These are phyloP conservation scores for Jamesozyma lodderae DNA, from an alignment of 805 yeast species.

Conservation along the genomic window DNA sequence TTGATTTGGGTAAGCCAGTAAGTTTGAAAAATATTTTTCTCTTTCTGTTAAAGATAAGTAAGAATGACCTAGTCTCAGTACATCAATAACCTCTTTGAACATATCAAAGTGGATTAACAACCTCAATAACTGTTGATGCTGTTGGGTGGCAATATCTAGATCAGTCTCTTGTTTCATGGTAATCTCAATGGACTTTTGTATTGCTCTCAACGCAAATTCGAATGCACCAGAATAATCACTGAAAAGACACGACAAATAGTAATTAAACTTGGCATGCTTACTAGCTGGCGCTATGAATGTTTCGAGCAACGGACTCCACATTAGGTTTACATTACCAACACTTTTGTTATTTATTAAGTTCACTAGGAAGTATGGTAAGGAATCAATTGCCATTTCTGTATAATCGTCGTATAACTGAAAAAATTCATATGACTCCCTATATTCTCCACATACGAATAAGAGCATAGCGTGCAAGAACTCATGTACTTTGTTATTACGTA, in stretches of 20 bases:
- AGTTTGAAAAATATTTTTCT: constrained; percentile 13
- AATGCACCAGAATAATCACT: constrained; percentile 12
- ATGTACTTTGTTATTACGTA: constrained; percentile 14
- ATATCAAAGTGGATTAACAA: constrained; percentile 19
- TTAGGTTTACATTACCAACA: constrained; percentile 2
- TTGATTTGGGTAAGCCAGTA: constrained; percentile 12
- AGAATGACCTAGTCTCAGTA: constrained; percentile 22
- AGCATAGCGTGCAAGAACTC: constrained; percentile 25
- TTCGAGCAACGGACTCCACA: constrained; percentile 20
- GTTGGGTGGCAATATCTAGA: constrained; percentile 11
- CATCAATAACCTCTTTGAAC: constrained; percentile 26
- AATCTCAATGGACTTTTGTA: constrained; percentile 23
- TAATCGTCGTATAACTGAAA: constrained; percentile 22
- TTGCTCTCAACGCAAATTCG: constrained; percentile 20
- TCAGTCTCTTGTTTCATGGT: constrained; percentile 11
- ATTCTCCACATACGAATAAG: constrained; percentile 19
- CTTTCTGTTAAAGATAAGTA: constrained; percentile 17
- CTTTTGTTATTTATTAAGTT: constrained; percentile 8
- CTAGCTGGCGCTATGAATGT: constrained; percentile 12
- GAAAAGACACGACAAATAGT: constrained; percentile 21
- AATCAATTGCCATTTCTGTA: constrained; percentile 7
- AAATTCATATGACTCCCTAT: constrained; percentile 20
- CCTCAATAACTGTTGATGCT: constrained; percentile 22
- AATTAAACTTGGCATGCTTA: constrained; percentile 18
- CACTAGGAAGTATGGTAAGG: constrained; percentile 16